Conservation (phyloP, 2,329 filamentous ascomycete genomes). For the Ceratocystis albifundus region DNA sequence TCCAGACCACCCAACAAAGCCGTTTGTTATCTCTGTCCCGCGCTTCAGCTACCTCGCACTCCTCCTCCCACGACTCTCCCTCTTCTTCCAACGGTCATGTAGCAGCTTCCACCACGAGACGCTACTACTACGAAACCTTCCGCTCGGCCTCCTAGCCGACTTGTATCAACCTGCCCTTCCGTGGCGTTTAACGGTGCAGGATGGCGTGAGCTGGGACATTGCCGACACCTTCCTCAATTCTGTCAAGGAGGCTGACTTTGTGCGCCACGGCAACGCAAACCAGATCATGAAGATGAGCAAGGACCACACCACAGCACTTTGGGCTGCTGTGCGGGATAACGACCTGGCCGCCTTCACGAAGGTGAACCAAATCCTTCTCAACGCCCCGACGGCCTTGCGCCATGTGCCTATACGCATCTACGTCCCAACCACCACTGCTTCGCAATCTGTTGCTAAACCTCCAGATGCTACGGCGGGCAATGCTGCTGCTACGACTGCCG, state of each 20-base stretch:
- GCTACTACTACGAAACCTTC: slow-evolving; percentile 42
- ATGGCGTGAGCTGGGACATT: slow-evolving; percentile 48
- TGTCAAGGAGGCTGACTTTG: slow-evolving; percentile 68
- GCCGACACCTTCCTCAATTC: slow-evolving; percentile 53
- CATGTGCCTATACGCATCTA: slow-evolving; percentile 85
- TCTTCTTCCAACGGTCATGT: slow-evolving; percentile 43
- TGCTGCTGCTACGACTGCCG: slow-evolving; percentile 28
- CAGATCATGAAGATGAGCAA: slow-evolving; percentile 83
- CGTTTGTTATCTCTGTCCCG: slow-evolving; percentile 44
- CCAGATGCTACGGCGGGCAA: too few relatives aligned
- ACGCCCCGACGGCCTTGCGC: slow-evolving; percentile 59
- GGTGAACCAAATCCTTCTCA: slow-evolving; percentile 66
- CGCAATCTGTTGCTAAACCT: slow-evolving; percentile 28
- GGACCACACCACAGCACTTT: slow-evolving; percentile 69
- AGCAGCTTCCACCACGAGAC: slow-evolving; percentile 49
- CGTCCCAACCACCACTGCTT: slow-evolving; percentile 54
- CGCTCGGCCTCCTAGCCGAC: slow-evolving; percentile 45
- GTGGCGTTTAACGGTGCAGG: slow-evolving; percentile 44
- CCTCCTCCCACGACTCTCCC: slow-evolving; percentile 43
- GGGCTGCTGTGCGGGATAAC: slow-evolving; percentile 68
- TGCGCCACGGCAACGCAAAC: slow-evolving; percentile 78
- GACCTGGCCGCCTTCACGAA: slow-evolving; percentile 60
- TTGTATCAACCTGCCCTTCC: slow-evolving; percentile 45
- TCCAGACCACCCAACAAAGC: slow-evolving; percentile 35
- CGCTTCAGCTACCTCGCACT: slow-evolving; percentile 50